Conservation (phyloP, 805 yeast genomes). For the Diddensiella caesifluorescens region DNA sequence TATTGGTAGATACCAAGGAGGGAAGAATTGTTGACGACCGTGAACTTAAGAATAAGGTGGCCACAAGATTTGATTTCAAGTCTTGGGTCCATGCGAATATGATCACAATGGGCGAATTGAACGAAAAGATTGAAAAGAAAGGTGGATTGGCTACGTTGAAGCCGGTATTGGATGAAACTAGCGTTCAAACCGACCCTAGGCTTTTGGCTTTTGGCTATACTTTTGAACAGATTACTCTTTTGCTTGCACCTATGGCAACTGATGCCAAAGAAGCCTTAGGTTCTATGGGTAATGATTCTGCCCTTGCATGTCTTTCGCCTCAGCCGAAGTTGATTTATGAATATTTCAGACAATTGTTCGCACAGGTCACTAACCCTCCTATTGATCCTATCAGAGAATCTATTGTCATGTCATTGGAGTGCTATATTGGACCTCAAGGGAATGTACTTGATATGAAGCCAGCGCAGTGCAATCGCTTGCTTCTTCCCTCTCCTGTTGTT, state of each 20-base stretch:
- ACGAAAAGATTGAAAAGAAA: conserved; percentile 49
- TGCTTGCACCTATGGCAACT: conserved; percentile 89
- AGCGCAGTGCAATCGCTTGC: conserved; percentile 82
- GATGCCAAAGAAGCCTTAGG: conserved; percentile 94
- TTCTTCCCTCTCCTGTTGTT: conserved; percentile 77
- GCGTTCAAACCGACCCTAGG: conserved; percentile 77
- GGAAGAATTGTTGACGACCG: conserved; percentile 92
- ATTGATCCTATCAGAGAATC: conserved; percentile 97
- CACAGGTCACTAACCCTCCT: conserved; percentile 98
- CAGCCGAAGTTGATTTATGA: conserved; percentile 89
- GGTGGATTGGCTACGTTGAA: conserved; percentile 27
- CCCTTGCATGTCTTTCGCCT: conserved; percentile 89
- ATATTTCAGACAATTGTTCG: conserved; percentile 92
- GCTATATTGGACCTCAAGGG: conserved; percentile 98
- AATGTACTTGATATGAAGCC: conserved; percentile 90
- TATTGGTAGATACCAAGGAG: conserved; percentile 86
- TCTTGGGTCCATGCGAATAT: conserved; percentile 87
- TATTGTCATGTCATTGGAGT: conserved; percentile 94
- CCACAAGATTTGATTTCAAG: conserved; percentile 83
- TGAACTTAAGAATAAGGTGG: conserved; percentile 73
- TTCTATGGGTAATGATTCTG: conserved; percentile 97
- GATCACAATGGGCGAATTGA: conserved; percentile 75
- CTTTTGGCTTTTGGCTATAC: conserved; percentile 87
- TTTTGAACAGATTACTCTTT: conserved; percentile 79
- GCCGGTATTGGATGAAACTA: conserved; percentile 24